Conservation (phyloP, 139 green algal species). For the Asterochloris sp. region DNA sequence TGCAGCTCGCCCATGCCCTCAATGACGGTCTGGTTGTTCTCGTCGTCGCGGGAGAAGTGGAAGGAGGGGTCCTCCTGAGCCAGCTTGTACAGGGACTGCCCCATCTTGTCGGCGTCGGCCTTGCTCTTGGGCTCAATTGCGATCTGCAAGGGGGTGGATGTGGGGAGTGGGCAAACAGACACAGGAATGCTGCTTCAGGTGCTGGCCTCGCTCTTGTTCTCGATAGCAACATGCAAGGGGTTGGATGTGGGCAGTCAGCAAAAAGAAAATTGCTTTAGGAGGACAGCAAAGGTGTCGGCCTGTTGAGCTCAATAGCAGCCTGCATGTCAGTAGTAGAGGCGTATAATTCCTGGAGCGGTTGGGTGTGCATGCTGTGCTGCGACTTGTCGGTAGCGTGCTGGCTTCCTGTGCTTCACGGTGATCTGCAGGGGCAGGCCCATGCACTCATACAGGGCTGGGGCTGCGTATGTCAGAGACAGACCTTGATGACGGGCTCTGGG, state of each 20-base stretch:
- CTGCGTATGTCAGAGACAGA: conserved; percentile 4
- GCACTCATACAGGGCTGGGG: too few species aligned
- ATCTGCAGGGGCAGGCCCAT: too few species aligned
- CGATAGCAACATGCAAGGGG: conserved; percentile 68
- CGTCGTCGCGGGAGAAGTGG: conserved; percentile 89
- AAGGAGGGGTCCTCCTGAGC: conserved; percentile 98
- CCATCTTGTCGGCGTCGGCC: conserved; percentile 96
- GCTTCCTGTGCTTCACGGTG: too few species aligned
- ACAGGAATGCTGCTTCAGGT: neutral
- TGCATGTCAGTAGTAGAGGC: too few species aligned
- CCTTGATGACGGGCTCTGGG: conserved; percentile 99
- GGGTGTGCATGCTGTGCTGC: too few species aligned
- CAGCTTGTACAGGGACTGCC: conserved; percentile 92
- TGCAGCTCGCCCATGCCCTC: conserved; percentile 99
- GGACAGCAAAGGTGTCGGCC: neutral
- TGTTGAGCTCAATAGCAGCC: too few species aligned
- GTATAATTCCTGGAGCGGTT: too few species aligned
- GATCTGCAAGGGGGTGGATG: conserved; percentile 27
- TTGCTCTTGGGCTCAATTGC: conserved; percentile 99
- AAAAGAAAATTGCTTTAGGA: neutral
- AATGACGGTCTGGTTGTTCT: conserved; percentile 95
- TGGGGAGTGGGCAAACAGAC: conserved; percentile 28
- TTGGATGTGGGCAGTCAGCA: neutral
- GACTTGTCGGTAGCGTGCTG: too few species aligned
- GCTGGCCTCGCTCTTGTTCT: conserved; percentile 91